phyloP scores from a whole-genome alignment of 352 stramenopile species.

The Globisporangium heterothallicum region DNA sequence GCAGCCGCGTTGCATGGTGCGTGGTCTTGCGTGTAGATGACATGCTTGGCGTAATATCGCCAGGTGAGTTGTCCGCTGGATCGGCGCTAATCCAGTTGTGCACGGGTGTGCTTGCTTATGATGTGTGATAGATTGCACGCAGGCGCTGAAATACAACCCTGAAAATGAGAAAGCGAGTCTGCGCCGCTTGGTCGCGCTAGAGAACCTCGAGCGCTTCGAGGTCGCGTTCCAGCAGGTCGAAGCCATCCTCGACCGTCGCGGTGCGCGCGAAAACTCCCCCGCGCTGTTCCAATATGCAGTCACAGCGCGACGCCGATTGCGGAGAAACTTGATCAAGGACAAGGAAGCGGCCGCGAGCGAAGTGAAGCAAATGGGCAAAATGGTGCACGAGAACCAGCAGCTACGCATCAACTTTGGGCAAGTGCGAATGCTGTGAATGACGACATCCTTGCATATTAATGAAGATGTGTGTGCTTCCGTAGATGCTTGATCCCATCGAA shows the following conservation, averaged over 20 bases:
- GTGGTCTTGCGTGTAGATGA: background rate
- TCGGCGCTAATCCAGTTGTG: too few relatives aligned
- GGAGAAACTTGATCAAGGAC: slow-evolving; percentile 52
- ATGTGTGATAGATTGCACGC: slow-evolving; percentile 36
- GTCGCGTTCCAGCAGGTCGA: slow-evolving; percentile 43
- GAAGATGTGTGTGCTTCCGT: slow-evolving; percentile 13
- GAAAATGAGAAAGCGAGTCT: slow-evolving; percentile 64
- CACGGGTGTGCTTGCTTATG: background rate
- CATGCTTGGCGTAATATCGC: too few relatives aligned
- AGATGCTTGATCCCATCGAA: slow-evolving; percentile 55
- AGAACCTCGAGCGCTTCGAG: slow-evolving; percentile 82
- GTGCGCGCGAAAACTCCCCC: slow-evolving; percentile 6
- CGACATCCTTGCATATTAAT: slow-evolving; percentile 3
- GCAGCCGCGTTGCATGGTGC: slow-evolving; percentile 47
- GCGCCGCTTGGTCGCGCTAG: slow-evolving; percentile 51
- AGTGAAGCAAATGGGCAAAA: slow-evolving; percentile 52
- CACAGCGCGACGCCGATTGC: slow-evolving; percentile 34
- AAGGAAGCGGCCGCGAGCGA: slow-evolving; percentile 43
- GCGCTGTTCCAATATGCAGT: slow-evolving; percentile 58
- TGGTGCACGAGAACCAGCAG: slow-evolving; percentile 77
- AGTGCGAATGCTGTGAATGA: slow-evolving; percentile 7
- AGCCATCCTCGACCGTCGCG: slow-evolving; percentile 26
- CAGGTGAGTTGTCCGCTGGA: too few relatives aligned
- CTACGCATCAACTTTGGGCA: slow-evolving; percentile 77
- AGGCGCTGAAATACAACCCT: slow-evolving; percentile 44